Percentiles rank a stretch among this genome's conserved stretches.
Conservation (phyloP, 106 monocot genomes). For the Hemerocallis citrina region DNA sequence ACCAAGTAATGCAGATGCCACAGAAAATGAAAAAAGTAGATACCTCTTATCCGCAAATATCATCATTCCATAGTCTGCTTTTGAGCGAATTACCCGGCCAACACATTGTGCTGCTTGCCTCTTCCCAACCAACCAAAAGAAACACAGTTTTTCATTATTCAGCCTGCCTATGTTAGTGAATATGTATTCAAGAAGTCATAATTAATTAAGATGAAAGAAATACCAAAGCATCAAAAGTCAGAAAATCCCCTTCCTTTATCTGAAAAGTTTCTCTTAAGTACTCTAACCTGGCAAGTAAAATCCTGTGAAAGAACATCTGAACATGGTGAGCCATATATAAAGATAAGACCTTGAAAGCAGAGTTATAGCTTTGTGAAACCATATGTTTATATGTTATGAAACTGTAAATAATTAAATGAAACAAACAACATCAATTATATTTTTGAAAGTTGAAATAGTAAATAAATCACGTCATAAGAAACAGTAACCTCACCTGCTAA, state of each 20-base stretch:
- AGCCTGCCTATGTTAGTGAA: no score
- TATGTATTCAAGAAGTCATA: not conserved
- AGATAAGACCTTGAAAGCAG: not conserved
- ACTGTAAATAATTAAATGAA: no score
- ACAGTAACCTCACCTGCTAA: slow-evolving; percentile 63
- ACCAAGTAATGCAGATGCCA: no score
- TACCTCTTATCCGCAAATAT: slow-evolving; percentile 99
- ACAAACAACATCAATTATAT: not conserved
- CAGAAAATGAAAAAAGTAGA: no score
- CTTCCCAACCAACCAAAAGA: slow-evolving; percentile 17
- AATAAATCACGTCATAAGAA: not conserved
- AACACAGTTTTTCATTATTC: no score
- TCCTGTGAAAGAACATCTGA: slow-evolving; percentile 36
- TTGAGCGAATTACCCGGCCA: slow-evolving; percentile 96
- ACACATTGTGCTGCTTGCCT: slow-evolving; percentile 99
- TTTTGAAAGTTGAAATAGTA: not conserved
- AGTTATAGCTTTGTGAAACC: no score
- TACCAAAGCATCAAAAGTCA: slow-evolving; percentile 99
- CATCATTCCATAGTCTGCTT: slow-evolving; percentile 99
- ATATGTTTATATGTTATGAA: no score
- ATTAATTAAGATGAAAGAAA: slow-evolving; percentile 5
- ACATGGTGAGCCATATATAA: not conserved
- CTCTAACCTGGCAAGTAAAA: slow-evolving; percentile 83
- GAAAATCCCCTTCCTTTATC: slow-evolving; percentile 99
- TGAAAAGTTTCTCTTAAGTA: slow-evolving; percentile 94